Base-by-base conservation (phyloP, 2,329 filamentous ascomycete genomes). In the Acephala macrosclerotiorum region DNA sequence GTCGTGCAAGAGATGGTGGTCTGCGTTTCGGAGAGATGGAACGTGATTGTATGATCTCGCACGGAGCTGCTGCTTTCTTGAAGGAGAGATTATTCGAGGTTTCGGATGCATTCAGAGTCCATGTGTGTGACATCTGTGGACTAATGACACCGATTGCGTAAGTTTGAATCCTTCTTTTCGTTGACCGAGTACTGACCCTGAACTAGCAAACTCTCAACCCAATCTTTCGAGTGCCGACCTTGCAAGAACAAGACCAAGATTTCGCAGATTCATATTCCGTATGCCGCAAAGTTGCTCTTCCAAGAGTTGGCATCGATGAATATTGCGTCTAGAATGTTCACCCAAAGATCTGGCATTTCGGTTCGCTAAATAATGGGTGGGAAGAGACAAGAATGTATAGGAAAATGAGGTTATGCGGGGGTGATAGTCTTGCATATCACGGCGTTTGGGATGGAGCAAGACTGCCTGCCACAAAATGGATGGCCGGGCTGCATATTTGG, bases 1-100 rank as follows among this genome's bases (percentile, higher is more conserved):
- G 96, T 91, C 92, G 96, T 88, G 96, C 96, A 3, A 86, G 96
- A 80, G 96, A 99, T 78, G 96, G 96, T 86, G 96, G 96, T 84
- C 87, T 99, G 53, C 95, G 96, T 78, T 99, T 99, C 88, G 96
- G 96, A 89, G 96, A 99, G 85, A 99, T 99, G 96, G 96, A 99
- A 82, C 95, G 96, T 83, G 96, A 99, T 88, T 99, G 96, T 79
- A 99, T 99, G 96, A 99, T 99, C 83, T 94, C 96, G n/a, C 96
- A 99, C 79, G 96, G 96, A 77, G 96, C 96, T 3, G 95, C 93
- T 62, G 91, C 94, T 1, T 99, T 99, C 87, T 82, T 99, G 77
- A 99, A 99, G 83, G 96, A 99, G 84, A 89, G 96, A 75, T 82
- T 99, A 65, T 97, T 99, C 75, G 95, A 98, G 78, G 96, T 99